A percentile compares a stretch with the other conserved stretches of the same genome.
phyloP scores from a whole-genome alignment of 768 basidiomycete species.

The Fomitopsis serialis region DNA sequence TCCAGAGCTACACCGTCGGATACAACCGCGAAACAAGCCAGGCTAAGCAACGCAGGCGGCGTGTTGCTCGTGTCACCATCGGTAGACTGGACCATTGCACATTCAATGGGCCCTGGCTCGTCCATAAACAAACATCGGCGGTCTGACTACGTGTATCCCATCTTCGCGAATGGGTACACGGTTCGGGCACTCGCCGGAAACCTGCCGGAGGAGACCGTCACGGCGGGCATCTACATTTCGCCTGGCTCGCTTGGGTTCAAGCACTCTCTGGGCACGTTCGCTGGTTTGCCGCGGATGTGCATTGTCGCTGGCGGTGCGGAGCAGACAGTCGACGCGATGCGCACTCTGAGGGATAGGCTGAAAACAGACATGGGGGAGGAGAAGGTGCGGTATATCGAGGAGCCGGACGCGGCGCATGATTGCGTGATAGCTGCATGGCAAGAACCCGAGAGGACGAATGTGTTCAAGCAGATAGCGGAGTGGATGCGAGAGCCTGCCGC shows the following conservation, averaged over 20 bases:
- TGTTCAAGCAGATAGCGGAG: neutral
- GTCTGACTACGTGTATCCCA: constrained; percentile 3
- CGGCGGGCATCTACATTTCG: constrained; percentile 8
- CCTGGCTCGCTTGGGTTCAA: neutral
- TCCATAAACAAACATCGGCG: neutral
- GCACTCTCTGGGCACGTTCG: constrained; percentile 7
- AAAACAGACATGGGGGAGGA: constrained; percentile 18
- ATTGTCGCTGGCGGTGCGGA: constrained; percentile 25
- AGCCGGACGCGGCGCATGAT: constrained; percentile 4
- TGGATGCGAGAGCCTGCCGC: neutral
- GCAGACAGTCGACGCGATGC: constrained; percentile 22
- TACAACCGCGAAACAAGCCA: no score
- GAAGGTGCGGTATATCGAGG: neutral
- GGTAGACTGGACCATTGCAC: constrained; percentile 13
- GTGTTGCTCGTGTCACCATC: constrained; percentile 32
- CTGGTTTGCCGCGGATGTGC: constrained; percentile 20
- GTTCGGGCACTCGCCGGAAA: constrained; percentile 2
- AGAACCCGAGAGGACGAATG: constrained; percentile 3
- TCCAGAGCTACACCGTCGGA: no score
- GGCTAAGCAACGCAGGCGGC: constrained; percentile 10
- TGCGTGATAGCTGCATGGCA: constrained; percentile 3
- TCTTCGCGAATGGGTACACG: constrained; percentile 1
- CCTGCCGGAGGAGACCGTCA: neutral
- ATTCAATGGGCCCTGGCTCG: constrained; percentile 4
- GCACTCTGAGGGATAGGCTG: constrained; percentile 20